phyloP scores from a whole-genome alignment of 345 rosid genomes.

The Eucalyptus polybractea region DNA sequence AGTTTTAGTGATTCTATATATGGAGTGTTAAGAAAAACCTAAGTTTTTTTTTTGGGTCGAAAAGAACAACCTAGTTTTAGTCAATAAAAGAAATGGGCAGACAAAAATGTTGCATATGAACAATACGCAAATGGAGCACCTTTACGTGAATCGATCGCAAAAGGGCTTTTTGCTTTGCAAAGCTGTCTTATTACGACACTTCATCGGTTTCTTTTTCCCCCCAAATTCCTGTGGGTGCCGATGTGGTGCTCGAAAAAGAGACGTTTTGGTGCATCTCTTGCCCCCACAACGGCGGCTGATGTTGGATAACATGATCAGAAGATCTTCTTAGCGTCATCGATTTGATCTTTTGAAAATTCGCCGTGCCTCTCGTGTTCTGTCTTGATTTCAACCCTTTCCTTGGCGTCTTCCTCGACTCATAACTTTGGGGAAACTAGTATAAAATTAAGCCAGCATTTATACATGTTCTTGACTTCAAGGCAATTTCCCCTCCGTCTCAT shows the following conservation, averaged over 20 bases:
- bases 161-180: background rate
- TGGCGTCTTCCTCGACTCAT: background rate
- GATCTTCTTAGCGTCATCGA: background rate
- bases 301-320: background rate
- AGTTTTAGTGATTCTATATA: background rate
- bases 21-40: background rate
- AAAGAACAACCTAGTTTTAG: background rate
- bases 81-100: background rate
- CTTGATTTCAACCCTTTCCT: background rate
- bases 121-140: background rate
- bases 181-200: background rate
- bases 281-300: background rate
- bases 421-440: background rate
- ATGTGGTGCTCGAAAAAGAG: background rate
- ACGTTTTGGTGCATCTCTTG: background rate
- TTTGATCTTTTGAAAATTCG: background rate
- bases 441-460: no score
- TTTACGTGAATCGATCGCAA: background rate
- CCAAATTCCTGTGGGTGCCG: background rate
- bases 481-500: background rate
- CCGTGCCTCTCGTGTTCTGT: background rate
- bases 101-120: background rate
- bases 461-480: no score
- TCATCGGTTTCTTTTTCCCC: background rate
- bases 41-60: background rate